Percentiles rank a stretch among this genome's conserved stretches.
These are phyloP conservation scores for Daedalea quercina DNA, from an alignment of 768 basidiomycete species.

Conservation along the genomic window DNA sequence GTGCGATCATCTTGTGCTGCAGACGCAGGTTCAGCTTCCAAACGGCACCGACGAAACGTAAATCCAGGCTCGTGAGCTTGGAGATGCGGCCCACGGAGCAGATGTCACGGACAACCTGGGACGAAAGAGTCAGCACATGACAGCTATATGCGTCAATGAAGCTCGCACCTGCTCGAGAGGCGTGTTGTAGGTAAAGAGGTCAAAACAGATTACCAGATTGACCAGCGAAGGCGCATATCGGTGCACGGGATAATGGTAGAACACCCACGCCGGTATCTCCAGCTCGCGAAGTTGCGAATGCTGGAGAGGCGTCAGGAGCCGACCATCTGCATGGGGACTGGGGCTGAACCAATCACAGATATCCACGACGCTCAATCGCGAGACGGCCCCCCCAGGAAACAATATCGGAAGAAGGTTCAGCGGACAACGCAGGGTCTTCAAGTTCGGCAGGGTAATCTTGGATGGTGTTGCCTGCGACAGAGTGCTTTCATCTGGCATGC, in stretches of 20 bases:
- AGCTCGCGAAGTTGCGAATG: neutral
- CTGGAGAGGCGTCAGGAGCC: constrained; percentile 1
- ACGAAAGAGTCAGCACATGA: neutral
- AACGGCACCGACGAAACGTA: neutral
- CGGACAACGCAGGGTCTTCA: constrained; percentile 2
- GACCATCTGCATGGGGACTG: neutral
- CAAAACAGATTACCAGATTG: neutral
- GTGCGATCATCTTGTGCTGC: constrained; percentile 2
- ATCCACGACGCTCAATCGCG: constrained; percentile 1
- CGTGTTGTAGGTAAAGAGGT: neutral
- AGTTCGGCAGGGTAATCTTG: neutral
- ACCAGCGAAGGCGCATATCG: neutral
- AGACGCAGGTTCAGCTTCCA: constrained; percentile 2
- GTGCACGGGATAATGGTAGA: neutral
- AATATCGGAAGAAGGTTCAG: neutral
- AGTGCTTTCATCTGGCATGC: neutral
- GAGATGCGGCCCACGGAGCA: neutral
- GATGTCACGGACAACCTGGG: neutral
- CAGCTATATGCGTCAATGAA: neutral
- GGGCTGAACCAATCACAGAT: constrained; percentile 1
- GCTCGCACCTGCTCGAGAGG: neutral
- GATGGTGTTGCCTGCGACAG: neutral
- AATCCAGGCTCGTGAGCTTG: neutral
- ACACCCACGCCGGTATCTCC: neutral
- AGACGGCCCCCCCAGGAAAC: neutral